Percentiles rank a stretch among this genome's conserved stretches.
Evolutionary conservation across 73 alveolate genomes (phyloP).

Genomic region (Blepharisma japonicum): DNA sequence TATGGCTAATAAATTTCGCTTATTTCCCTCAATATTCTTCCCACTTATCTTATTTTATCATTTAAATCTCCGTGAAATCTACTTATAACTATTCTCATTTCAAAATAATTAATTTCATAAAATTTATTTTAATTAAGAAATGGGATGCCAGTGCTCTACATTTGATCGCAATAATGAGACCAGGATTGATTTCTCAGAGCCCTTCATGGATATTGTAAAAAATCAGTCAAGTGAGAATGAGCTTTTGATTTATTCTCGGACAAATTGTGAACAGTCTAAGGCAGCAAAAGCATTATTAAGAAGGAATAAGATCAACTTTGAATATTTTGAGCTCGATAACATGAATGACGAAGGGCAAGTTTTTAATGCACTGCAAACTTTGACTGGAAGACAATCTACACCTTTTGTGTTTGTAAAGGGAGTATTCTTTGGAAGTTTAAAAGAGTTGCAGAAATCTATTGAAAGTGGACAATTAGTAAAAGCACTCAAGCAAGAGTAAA

Average conservation of each 20-base stretch:
- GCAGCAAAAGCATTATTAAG: constrained; percentile 7
- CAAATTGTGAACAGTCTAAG: constrained; percentile 15
- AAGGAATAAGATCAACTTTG: not conserved
- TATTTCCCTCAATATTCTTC: too few species aligned
- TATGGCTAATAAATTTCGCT: too few species aligned
- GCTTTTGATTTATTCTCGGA: not conserved
- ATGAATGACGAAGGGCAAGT: constrained; percentile 27
- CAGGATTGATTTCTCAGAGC: constrained; percentile 4
- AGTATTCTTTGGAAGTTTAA: not conserved
- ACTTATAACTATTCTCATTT: too few species aligned
- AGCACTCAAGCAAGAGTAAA: not conserved
- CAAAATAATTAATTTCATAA: too few species aligned
- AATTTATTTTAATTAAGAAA: not conserved
- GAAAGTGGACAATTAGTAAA: not conserved
- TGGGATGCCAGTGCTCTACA: constrained; percentile 27
- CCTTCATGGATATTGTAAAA: not conserved
- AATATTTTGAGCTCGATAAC: constrained; percentile 24
- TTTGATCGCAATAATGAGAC: constrained; percentile 21
- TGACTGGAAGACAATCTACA: constrained; percentile 15
- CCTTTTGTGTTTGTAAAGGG: constrained; percentile 15
- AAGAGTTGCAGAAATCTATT: constrained; percentile 2
- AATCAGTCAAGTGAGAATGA: constrained; percentile 3
- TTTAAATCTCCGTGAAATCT: too few species aligned
- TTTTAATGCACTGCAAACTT: not conserved
- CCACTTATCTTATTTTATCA: too few species aligned